Evolutionary conservation across 2,329 filamentous ascomycete genomes (phyloP), one percentile per base, ranked within the genome.

Genomic region (Paraphaeosphaeria minitans): DNA sequence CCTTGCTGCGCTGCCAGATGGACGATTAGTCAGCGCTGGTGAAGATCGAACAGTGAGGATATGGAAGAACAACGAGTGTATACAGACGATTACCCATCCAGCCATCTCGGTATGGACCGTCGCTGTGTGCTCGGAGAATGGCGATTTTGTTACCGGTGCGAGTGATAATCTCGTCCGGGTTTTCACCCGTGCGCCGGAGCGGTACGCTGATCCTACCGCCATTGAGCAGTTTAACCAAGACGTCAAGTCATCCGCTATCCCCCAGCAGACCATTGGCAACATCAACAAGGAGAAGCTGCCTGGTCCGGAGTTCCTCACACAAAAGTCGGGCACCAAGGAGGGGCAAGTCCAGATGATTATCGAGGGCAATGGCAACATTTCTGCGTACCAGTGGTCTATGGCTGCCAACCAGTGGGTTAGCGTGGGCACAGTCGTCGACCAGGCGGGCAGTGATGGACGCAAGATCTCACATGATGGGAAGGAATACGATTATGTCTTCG

Each of bases 61-160:
- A 73, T 99, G 96, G 95, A 89, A 85, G 66, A 91, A 89, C 46
- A 85, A 82, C 14, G 84, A 93, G 57, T 98, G 94, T 74, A 80
- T 97, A 47, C 95, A 99, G 77, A 97, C 94, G 41, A 98, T 99
- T 64, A 97, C 94, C 1, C 93, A 97, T 70, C 95, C 95, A 12
- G 95, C 95, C 10, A 96, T 98, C 56, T 98, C 94, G 0, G 93
- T 99, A 5, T 99, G 95, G 95, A 84, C 87, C 14, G 92, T 99
- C 19, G 91, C 93, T n/a, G 90, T 86, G 12, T 95, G 91, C 71
- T 73, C 83, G 0, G 87, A 92, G 62, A 96, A 86, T 49, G 94
- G 95, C 22, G 96, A 99, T 69, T 94, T 99, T 60, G 92, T 92
- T n/a, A 91, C 91, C 2, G 95, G 94, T 33, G 89, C 94, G 29